Evolutionary conservation across 768 basidiomycete species (phyloP), one percentile per base, ranked within the genome.

Genomic region (Brasilioporus rufonigricans): DNA sequence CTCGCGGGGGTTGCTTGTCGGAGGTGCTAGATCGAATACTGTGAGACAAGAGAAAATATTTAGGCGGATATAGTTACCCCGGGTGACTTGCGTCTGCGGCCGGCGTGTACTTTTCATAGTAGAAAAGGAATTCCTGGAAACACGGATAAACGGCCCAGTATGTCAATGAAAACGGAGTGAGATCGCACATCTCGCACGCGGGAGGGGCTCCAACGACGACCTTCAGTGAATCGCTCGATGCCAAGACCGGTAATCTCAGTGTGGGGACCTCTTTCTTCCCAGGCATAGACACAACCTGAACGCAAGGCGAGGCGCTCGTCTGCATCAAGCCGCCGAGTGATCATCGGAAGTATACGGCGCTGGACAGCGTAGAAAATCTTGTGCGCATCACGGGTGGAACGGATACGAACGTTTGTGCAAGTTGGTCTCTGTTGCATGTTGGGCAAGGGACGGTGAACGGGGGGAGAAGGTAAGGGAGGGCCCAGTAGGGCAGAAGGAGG

Each of bases 201-300:
- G 46, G 88, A 90, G 38, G 90, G 85, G 39, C 86, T 87, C 90
- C 90, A 92, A 59, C 85, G 79, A 63, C 85, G 79, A 23, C 90
- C 90, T 67, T 92, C 90, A 5, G 90, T 92, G 71, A 90, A 92
- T 27, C 90, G 80, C 65, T 92, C 91, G 65, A 92, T 92, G 29
- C 88, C 87, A 31, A 89, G 77, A 14, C 89, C 88, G 3, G 86
- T 87, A 14, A 88, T 81, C 69, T 89, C 89, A 23, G 81, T 80
- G 61, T 85, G 82, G 16, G 87, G 85, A 23, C 82, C 82, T 45
- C 88, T 77, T 65, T 90, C 89, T 72, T 90, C 89, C 89, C 89
- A 81, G 48, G 79, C 79, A 50, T 80, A 82, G 35, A 82, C 77
- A 53, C 69, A 73, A 40, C 74, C 71, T 10, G 71, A 72, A 33